These are phyloP conservation scores for Cladosporium sp. DNA, from an alignment of 2,329 filamentous ascomycete species.

Conservation along the genomic window DNA sequence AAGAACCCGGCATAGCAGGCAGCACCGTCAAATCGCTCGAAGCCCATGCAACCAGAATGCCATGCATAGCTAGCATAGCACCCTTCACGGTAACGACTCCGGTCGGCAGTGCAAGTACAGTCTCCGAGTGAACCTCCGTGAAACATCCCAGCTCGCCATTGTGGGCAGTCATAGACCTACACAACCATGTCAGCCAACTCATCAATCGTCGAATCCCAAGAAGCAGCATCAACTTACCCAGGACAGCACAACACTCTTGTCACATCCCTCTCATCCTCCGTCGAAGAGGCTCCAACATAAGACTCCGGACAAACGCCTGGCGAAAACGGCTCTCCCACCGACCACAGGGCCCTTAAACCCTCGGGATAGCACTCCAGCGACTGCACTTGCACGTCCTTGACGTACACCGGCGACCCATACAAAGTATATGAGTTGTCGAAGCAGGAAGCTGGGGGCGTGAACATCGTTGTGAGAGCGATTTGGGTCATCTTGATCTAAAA, in stretches of 20 bases:
- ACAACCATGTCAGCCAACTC: not conserved
- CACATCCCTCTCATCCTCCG: not conserved
- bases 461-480: not conserved
- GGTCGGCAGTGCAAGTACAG: not conserved
- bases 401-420: not conserved
- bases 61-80: not conserved
- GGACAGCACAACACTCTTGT: constrained; percentile 2
- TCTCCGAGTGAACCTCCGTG: not conserved
- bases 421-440: constrained; percentile 2
- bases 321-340: not conserved
- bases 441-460: constrained; percentile 10
- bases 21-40: not conserved
- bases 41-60: not conserved
- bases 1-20: not conserved
- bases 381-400: constrained; percentile 5
- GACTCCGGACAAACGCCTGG: not conserved
- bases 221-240: not conserved
- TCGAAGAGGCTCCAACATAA: not conserved
- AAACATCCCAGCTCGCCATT: not conserved
- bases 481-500: not conserved
- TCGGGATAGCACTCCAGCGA: constrained; percentile 11
- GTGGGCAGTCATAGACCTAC: not conserved
- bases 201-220: not conserved
- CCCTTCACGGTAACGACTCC: not conserved
- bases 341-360: constrained; percentile 1